Evolutionary conservation across 805 yeast genomes (phyloP).

Genomic region (Lachancea nothofagi): DNA sequence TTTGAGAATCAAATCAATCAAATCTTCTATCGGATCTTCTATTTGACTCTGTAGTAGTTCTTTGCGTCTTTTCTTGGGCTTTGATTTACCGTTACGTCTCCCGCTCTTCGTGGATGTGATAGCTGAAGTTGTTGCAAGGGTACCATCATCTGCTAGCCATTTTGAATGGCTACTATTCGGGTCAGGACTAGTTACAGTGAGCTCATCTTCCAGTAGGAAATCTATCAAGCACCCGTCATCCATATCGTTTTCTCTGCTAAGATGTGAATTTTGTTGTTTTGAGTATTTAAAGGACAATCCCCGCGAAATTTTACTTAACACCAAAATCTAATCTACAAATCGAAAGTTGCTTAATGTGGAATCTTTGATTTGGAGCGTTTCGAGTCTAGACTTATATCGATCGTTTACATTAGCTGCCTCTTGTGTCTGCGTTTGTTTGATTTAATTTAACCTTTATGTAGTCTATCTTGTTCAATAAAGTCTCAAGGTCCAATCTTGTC

Average conservation of each 20-base stretch:
- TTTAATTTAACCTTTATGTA: too few species aligned
- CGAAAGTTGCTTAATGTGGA: too few species aligned
- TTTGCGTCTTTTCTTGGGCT: neutral
- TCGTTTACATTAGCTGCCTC: too few species aligned
- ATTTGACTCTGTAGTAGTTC: neutral
- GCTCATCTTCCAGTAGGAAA: conserved; percentile 7
- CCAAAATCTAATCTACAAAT: neutral
- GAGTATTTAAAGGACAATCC: neutral
- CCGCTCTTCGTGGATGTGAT: too few species aligned
- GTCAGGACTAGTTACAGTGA: neutral
- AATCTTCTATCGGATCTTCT: conserved; percentile 6
- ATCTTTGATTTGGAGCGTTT: too few species aligned
- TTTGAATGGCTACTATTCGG: neutral
- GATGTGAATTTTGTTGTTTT: neutral
- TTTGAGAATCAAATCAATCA: conserved; percentile 4
- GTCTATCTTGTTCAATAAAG: too few species aligned
- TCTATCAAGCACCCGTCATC: conserved; percentile 7
- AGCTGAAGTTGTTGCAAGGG: too few species aligned
- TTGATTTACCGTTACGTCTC: neutral
- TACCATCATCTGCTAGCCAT: conserved; percentile 3
- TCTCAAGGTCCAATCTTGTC: conserved; percentile 29
- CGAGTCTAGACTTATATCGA: too few species aligned
- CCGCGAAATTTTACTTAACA: neutral
- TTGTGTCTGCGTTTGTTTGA: too few species aligned
- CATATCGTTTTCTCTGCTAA: neutral